Conservation (phyloP, 805 yeast genomes). For the Candida sakaeoensis region DNA sequence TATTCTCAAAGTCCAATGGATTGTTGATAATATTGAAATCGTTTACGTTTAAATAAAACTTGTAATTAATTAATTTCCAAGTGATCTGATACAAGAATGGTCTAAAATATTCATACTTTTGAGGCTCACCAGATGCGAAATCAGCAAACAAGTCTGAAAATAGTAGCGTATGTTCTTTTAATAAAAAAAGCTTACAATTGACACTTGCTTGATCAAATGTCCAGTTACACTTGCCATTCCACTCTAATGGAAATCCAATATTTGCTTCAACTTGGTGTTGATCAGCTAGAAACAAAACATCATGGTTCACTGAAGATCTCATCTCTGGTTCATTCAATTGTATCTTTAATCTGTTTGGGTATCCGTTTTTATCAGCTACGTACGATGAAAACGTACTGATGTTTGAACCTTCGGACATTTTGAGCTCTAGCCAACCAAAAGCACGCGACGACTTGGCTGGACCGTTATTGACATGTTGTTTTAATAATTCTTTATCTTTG, state of each 20-base stretch:
- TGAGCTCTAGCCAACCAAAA: slow-evolving; percentile 90
- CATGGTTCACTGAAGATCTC: slow-evolving; percentile 86
- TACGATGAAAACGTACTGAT: slow-evolving; percentile 46
- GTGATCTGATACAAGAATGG: slow-evolving; percentile 62
- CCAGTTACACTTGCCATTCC: slow-evolving; percentile 84
- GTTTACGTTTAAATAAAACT: slow-evolving; percentile 73
- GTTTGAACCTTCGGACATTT: slow-evolving; percentile 51
- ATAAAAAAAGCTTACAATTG: slow-evolving; percentile 55
- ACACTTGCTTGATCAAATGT: slow-evolving; percentile 48
- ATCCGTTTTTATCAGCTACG: slow-evolving; percentile 49
- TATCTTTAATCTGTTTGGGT: slow-evolving; percentile 45
- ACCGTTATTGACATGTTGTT: slow-evolving; percentile 9
- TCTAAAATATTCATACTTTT: slow-evolving; percentile 71
- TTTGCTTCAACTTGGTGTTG: slow-evolving; percentile 52
- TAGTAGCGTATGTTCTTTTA: slow-evolving; percentile 79
- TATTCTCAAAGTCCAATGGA: slow-evolving; percentile 80
- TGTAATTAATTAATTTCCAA: slow-evolving; percentile 57
- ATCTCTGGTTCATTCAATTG: slow-evolving; percentile 56
- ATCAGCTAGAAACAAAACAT: slow-evolving; percentile 62
- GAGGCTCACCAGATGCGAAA: slow-evolving; percentile 67
- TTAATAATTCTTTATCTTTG: slow-evolving; percentile 50
- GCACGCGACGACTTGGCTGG: slow-evolving; percentile 43
- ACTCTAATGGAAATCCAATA: slow-evolving; percentile 67
- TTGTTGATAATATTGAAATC: slow-evolving; percentile 85
- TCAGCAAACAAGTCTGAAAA: slow-evolving; percentile 72